Evolutionary conservation across 352 stramenopile species (phyloP), one percentile per base, ranked within the genome.

Genomic region (Halophytophthora batemanensis): DNA sequence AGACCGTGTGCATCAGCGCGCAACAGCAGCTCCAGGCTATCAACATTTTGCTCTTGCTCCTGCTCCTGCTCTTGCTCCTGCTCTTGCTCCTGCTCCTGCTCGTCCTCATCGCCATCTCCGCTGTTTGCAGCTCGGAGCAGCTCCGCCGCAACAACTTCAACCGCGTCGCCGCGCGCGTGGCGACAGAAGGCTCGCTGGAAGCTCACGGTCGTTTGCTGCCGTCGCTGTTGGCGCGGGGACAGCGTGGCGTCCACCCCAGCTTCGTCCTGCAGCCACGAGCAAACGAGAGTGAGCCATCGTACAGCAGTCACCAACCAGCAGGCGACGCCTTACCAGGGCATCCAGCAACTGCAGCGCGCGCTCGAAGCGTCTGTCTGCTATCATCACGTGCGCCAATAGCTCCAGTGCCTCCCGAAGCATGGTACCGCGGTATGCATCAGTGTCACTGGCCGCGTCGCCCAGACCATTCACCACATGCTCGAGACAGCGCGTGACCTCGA

Each of bases 331-430:
- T 57, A 69, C 64, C 59, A 69, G 25, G 21, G 45, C 21, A 4
- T 67, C 41, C 21, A 61, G 42, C 14, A 78, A 31, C 21, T 54
- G 33, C 41, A 58, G 53, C n/a, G 62, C 66, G 21, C 63, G 62
- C 28, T 66, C 49, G 21, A 66, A 61, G 6, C 56, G 45, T 4
- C 50, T 53, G 6, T 35, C 49, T 4, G 57, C 56, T 13, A 75
- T 59, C 33, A 68, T 48, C 19, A 80, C 44, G 29, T 86, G 65
- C n/a, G 61, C 65, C 8, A 83, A 46, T 18, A 84, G 60, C 41
- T 84, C 72, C 70, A 61, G 49, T 28, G 59, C 68, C 34, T 76
- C 64, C 11, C 64, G 46, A 50, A 54, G 53, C 40, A 72, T 59
- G 6, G 56, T 40, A 10, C 44, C 18, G 17, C 56, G 6, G 39